phyloP scores from a whole-genome alignment of 2,329 filamentous ascomycete species.

The Verruconis gallopava region DNA sequence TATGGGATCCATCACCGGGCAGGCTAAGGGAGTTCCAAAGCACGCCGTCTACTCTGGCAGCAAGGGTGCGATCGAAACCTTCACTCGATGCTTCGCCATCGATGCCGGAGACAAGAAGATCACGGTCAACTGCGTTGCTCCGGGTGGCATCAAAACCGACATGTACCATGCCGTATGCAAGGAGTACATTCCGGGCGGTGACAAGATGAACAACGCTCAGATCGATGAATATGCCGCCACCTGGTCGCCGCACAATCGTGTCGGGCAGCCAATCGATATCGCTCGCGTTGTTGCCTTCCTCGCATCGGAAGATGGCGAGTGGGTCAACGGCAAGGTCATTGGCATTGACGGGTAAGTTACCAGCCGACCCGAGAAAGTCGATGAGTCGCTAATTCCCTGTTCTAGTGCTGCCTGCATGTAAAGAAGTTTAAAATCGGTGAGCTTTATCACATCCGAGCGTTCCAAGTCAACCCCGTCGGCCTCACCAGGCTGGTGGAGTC shows the following conservation, averaged over 20 bases:
- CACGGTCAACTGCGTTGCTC: slow-evolving; percentile 48
- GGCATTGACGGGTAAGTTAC: slow-evolving; percentile 16
- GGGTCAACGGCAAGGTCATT: slow-evolving; percentile 42
- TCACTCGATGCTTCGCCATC: slow-evolving; percentile 41
- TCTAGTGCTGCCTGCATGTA: slow-evolving; percentile 9
- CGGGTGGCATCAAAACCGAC: slow-evolving; percentile 43
- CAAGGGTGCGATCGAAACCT: slow-evolving; percentile 43
- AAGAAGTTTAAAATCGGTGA: no score
- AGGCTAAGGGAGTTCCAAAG: slow-evolving; percentile 43
- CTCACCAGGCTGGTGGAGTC: no score
- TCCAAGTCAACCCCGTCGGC: no score
- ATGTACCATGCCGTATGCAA: slow-evolving; percentile 51
- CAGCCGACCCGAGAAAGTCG: background rate
- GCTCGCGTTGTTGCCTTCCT: slow-evolving; percentile 51
- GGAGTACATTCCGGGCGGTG: slow-evolving; percentile 48
- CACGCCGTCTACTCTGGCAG: slow-evolving; percentile 41
- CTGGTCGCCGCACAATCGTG: slow-evolving; percentile 52
- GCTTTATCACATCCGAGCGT: no score
- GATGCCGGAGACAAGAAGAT: slow-evolving; percentile 42
- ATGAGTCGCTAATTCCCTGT: background rate
- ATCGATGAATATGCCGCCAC: slow-evolving; percentile 50
- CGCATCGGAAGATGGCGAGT: slow-evolving; percentile 44
- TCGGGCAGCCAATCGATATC: slow-evolving; percentile 55
- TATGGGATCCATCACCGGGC: slow-evolving; percentile 44
- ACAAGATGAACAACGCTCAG: slow-evolving; percentile 42